A percentile compares a stretch with the other conserved stretches of the same genome.
These are phyloP conservation scores for Lactarius vividus DNA, from an alignment of 768 basidiomycete species.

Conservation along the genomic window DNA sequence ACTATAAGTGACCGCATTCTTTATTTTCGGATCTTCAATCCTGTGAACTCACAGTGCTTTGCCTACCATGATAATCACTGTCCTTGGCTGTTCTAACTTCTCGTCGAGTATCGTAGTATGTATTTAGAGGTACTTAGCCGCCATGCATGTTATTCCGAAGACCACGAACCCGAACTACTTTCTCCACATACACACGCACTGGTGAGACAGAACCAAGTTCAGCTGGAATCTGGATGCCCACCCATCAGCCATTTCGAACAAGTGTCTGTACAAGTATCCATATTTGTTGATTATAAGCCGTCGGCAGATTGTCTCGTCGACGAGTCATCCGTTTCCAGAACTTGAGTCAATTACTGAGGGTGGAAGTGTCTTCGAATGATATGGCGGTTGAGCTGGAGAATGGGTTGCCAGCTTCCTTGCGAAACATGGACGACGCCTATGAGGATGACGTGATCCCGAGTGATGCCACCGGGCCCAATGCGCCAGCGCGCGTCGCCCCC, in stretches of 20 bases:
- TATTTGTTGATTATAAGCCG: not conserved
- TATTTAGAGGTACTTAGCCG: not conserved
- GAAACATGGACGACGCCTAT: conserved; percentile 17
- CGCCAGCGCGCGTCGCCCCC: conserved; percentile 2
- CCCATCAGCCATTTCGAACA: not conserved
- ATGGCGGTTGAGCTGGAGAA: conserved; percentile 17
- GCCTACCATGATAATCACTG: not conserved
- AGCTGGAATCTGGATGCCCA: not conserved
- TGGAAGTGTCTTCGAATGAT: not conserved
- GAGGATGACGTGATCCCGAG: not conserved
- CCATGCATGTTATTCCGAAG: not conserved
- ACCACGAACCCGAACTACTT: not conserved
- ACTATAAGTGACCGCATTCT: too few relatives aligned
- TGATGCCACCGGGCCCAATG: not conserved
- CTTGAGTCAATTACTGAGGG: too few relatives aligned
- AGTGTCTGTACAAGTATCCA: not conserved
- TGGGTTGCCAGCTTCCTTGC: conserved; percentile 22
- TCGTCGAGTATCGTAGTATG: not conserved
- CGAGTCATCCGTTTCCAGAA: too few relatives aligned
- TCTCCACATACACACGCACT: not conserved
- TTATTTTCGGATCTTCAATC: not conserved
- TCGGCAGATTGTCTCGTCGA: not conserved
- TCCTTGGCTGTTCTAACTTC: not conserved
- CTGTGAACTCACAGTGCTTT: not conserved
- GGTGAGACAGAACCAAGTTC: not conserved